Conservation (phyloP, 2,329 filamentous ascomycete genomes). For the Gaeumannomyces sp. region DNA sequence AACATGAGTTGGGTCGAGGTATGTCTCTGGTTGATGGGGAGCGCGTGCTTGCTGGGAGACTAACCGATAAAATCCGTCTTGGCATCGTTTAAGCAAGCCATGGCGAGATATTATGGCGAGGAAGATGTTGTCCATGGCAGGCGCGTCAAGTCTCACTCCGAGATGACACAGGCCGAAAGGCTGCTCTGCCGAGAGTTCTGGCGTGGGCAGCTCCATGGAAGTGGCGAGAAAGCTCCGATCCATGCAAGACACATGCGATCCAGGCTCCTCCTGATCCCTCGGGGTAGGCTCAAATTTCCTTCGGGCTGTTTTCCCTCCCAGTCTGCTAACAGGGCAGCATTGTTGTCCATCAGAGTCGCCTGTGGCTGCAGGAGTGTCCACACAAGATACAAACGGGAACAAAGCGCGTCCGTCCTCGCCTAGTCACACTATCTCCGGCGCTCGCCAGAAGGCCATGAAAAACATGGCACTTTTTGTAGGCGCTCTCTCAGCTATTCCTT, state of each 20-base stretch:
- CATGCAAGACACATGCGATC: conserved; percentile 31
- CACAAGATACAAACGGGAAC: conserved; percentile 4
- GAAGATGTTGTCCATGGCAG: neutral
- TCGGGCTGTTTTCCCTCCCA: conserved; percentile 21
- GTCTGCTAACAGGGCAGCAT: conserved; percentile 13
- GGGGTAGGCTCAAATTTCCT: conserved; percentile 17
- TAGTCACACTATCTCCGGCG: neutral
- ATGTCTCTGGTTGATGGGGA: neutral
- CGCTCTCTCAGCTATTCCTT: neutral
- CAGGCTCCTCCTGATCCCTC: neutral
- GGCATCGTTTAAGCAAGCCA: conserved; percentile 19
- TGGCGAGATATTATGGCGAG: conserved; percentile 24
- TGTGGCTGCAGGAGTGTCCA: neutral
- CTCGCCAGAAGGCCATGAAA: conserved; percentile 7
- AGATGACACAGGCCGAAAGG: conserved; percentile 17
- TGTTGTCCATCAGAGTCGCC: neutral
- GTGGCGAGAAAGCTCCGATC: conserved; percentile 16
- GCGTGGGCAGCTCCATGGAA: conserved; percentile 28
- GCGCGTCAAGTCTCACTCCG: conserved; percentile 7
- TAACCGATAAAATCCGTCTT: neutral
- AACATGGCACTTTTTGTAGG: conserved; percentile 26
- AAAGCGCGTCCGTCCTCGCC: neutral
- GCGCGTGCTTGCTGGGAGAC: neutral
- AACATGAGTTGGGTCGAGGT: conserved; percentile 16
- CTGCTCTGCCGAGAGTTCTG: conserved; percentile 27